Evolutionary conservation across 371 early-diverging fungal species (phyloP).

Genomic region (Amoeboaphelidium occidentale): DNA sequence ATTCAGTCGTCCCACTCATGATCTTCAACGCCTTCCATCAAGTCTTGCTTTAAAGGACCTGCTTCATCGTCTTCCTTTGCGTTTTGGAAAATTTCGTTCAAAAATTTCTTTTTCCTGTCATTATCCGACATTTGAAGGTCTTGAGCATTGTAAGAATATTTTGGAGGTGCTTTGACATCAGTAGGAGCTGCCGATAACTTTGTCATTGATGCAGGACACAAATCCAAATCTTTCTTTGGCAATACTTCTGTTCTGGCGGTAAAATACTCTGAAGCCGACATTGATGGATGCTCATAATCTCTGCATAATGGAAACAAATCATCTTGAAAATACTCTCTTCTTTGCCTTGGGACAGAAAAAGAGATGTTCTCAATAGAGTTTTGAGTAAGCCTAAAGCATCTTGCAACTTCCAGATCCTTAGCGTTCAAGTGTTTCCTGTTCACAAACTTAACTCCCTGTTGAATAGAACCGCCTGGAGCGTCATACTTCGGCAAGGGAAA

Average conservation of each 20-base stretch:
- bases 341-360: conserved; percentile 43
- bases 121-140: not conserved
- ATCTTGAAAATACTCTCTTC: conserved; percentile 63
- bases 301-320: conserved; percentile 43
- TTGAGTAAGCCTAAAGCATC: conserved; percentile 34
- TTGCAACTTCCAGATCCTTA: conserved; percentile 26
- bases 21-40: conserved; percentile 19
- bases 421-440: conserved; percentile 38
- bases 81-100: not conserved
- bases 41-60: conserved; percentile 6
- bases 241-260: not conserved
- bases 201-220: conserved; percentile 30
- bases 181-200: not conserved
- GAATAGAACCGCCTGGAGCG: conserved; percentile 13
- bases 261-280: conserved; percentile 29
- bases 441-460: conserved; percentile 35
- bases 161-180: not conserved
- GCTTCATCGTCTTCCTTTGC: not conserved
- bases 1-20: conserved; percentile 32
- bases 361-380: conserved; percentile 36
- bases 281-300: conserved; percentile 22
- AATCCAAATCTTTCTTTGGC: not conserved
- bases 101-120: not conserved
- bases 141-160: not conserved
- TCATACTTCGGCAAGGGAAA: not conserved